Evolutionary conservation across 495 filamentous ascomycete genomes (phyloP), one percentile per base, ranked within the genome.

Genomic region (Cetradonia linearis): DNA sequence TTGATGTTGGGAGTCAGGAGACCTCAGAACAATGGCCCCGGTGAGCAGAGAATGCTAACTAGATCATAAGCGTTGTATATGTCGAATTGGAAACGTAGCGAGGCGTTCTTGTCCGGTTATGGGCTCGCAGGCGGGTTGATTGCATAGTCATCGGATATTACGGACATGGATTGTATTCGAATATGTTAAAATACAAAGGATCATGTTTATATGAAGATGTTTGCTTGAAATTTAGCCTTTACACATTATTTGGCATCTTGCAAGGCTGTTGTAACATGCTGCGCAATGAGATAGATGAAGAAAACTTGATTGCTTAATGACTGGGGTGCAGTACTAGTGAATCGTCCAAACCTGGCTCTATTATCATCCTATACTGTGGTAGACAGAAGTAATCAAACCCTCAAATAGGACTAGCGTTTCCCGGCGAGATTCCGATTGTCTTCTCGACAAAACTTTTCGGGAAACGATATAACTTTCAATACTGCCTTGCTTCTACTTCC

Each of bases 31-130:
- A 6, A 23, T n/a, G 14, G 31, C 2, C 20, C 9, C 20, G 34
- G n/a, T 30, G 34, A 55, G 11, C 36, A 23, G 30, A 30, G 18
- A 54, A 31, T n/a, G 31, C 31, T 61, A 23, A 42, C 37, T 23
- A 28, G n/a, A 25, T 10, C 27, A 25, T 44, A 36, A 57, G 37
- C 25, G 55, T 33, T 57, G n/a, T 20, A 37, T 9, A 25, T 28
- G 55, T 16, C 8, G 40, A 36, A 57, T 42, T 57, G 55, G 55
- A 46, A 42, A 46, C 37, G 42, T 46, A 44, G 55, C 55, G 55
- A 57, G 36, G 40, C 40, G 37, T 46, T 33, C 23, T 31, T 9
- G n/a, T 14, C 14, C 20, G 31, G 18, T 34, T 18, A 34, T 54
- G 8, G 30, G 30, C 33, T 36, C 16, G 13, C 5, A 11, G 31